Conservation (phyloP, 768 basidiomycete species). For the Boletus reticulatus region DNA sequence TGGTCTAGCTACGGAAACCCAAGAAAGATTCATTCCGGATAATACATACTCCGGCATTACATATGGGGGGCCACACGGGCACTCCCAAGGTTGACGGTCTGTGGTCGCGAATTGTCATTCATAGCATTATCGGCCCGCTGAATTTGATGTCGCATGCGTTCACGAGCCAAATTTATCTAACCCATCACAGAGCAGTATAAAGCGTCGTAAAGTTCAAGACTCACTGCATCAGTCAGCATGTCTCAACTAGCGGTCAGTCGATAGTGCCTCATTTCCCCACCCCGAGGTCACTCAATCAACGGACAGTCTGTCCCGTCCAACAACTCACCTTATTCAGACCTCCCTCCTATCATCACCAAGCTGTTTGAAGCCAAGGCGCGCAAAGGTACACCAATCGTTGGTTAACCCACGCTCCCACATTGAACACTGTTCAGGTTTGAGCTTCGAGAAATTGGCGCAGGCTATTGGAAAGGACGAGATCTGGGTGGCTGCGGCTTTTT, state of each 20-base stretch:
- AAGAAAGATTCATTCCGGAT: not conserved
- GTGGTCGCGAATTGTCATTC: conserved; percentile 1
- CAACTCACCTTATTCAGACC: conserved; percentile 45
- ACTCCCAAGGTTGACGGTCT: conserved; percentile 1
- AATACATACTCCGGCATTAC: conserved; percentile 5
- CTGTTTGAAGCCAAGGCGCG: conserved; percentile 67
- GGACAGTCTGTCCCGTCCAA: conserved; percentile 41
- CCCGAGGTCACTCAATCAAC: not conserved
- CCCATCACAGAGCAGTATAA: conserved; percentile 15
- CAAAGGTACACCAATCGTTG: conserved; percentile 43
- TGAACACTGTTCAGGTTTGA: conserved; percentile 43
- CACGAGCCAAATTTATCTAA: conserved; percentile 2
- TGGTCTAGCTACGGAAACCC: conserved; percentile 3
- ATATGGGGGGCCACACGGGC: not conserved
- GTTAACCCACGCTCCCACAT: not conserved
- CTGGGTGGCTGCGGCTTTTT: conserved; percentile 81
- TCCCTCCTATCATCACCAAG: conserved; percentile 47
- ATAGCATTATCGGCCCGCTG: not conserved
- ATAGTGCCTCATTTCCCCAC: not conserved
- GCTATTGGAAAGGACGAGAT: conserved; percentile 71
- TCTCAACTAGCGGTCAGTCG: conserved; percentile 37
- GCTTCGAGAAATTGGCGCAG: conserved; percentile 68
- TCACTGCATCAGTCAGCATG: conserved; percentile 27
- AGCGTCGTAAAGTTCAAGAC: not conserved
- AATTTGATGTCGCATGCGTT: conserved; percentile 4